Evolutionary conservation across 1,284 basidiomycete genomes (phyloP).

Genomic region (Melampsora americana): DNA sequence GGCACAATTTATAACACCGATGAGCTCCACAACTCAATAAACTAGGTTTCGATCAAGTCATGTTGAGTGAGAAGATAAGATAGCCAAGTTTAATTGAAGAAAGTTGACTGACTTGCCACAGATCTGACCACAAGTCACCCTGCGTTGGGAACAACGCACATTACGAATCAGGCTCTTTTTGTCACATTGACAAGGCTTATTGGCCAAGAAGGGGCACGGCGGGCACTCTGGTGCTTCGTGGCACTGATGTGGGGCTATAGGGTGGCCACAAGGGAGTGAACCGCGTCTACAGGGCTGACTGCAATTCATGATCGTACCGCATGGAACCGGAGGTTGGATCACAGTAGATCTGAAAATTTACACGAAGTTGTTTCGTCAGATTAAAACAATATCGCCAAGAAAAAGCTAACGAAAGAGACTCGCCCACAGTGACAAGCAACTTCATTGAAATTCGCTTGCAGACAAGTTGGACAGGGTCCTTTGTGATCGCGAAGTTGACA

Average conservation of each 20-base stretch:
- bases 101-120: constrained; percentile 20
- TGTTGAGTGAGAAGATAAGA: background rate
- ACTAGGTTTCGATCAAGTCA: background rate
- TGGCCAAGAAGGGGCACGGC: constrained; percentile 32
- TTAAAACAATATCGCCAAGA: background rate
- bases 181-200: constrained; percentile 36
- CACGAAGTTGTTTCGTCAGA: background rate
- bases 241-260: constrained; percentile 26
- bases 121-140: constrained; percentile 26
- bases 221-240: constrained; percentile 41
- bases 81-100: background rate
- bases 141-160: constrained; percentile 40
- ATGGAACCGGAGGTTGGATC: constrained; percentile 36
- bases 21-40: constrained; percentile 39
- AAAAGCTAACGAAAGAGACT: constrained; percentile 4
- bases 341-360: constrained; percentile 15
- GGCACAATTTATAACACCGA: constrained; percentile 27
- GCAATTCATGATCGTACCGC: constrained; percentile 34
- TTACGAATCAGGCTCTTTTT: constrained; percentile 29
- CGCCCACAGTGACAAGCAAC: constrained; percentile 41
- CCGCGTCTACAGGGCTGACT: constrained; percentile 15
- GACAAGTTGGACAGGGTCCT: constrained; percentile 39
- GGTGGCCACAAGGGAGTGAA: constrained; percentile 31
- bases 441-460: constrained; percentile 28
- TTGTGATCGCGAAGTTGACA: constrained; percentile 40